Conservation (phyloP, 2,329 filamentous ascomycete species). For the Neonectria coccinea region DNA sequence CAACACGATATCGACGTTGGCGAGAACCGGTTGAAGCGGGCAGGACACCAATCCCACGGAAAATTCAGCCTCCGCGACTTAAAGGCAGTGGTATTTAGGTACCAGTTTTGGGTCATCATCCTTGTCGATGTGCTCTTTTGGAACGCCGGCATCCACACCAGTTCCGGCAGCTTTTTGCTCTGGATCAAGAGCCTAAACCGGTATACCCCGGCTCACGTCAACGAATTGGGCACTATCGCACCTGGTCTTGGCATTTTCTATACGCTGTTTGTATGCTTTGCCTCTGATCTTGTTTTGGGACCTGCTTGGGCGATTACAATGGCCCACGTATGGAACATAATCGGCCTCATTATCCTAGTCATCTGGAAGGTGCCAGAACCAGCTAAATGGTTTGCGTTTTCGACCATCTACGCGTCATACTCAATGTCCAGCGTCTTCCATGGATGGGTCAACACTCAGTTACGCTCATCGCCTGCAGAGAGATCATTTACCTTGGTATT, state of each 20-base stretch:
- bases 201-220: slow-evolving; percentile 60
- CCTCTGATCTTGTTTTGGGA: slow-evolving; percentile 64
- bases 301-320: slow-evolving; percentile 67
- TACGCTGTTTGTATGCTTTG: slow-evolving; percentile 64
- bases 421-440: slow-evolving; percentile 65
- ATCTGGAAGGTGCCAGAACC: slow-evolving; percentile 67
- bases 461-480: slow-evolving; percentile 59
- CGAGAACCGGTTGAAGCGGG: too few relatives aligned
- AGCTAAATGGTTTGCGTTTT: slow-evolving; percentile 50
- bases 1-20: too few relatives aligned
- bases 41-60: too few relatives aligned
- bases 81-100: too few relatives aligned
- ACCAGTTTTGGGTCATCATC: too few relatives aligned
- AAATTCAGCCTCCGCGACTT: too few relatives aligned
- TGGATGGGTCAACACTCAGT: slow-evolving; percentile 65
- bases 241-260: slow-evolving; percentile 69
- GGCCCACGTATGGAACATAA: slow-evolving; percentile 62
- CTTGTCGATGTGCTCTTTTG: too few relatives aligned
- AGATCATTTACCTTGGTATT: slow-evolving; percentile 55
- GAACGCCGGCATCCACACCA: too few relatives aligned
- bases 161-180: slow-evolving; percentile 56
- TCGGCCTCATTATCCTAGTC: slow-evolving; percentile 64
- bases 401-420: slow-evolving; percentile 58
- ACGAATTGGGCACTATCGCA: slow-evolving; percentile 63
- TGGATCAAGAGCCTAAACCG: slow-evolving; percentile 68